Evolutionary conservation across 371 early-diverging fungal species (phyloP).

Genomic region (Mucor sp.): DNA sequence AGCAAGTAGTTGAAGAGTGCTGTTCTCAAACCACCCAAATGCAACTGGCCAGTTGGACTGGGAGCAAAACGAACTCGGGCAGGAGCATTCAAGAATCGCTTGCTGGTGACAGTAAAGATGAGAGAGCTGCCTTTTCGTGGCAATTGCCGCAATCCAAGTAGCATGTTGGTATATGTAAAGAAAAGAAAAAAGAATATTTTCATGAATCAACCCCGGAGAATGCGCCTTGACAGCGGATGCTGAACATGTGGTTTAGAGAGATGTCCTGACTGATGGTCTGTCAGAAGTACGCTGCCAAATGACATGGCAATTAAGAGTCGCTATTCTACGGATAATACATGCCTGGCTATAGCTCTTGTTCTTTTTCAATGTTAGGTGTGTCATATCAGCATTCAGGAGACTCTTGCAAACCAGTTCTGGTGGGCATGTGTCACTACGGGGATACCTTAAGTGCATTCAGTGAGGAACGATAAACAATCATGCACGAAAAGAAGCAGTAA

Average conservation of each 20-base stretch:
- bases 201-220: slow-evolving; percentile 1
- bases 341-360: too few species aligned
- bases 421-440: background rate
- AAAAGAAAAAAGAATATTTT: background rate
- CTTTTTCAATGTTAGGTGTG: too few species aligned
- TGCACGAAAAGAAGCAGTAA: background rate
- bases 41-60: slow-evolving; percentile 92
- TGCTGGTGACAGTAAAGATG: background rate
- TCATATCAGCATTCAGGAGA: too few species aligned
- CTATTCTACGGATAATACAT: too few species aligned
- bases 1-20: slow-evolving; percentile 91
- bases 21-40: slow-evolving; percentile 93
- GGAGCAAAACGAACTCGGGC: slow-evolving; percentile 93
- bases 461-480: background rate
- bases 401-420: too few species aligned
- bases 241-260: background rate
- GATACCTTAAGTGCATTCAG: background rate
- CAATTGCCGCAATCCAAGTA: slow-evolving; percentile 1
- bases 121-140: background rate
- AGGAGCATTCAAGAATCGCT: slow-evolving; percentile 17
- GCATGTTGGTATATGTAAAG: background rate
- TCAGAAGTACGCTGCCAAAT: background rate
- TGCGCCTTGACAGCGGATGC: background rate
- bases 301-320: too few species aligned
- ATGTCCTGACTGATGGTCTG: background rate